phyloP scores from a whole-genome alignment of 495 filamentous ascomycete species.

The Penicillium samsonianum region DNA sequence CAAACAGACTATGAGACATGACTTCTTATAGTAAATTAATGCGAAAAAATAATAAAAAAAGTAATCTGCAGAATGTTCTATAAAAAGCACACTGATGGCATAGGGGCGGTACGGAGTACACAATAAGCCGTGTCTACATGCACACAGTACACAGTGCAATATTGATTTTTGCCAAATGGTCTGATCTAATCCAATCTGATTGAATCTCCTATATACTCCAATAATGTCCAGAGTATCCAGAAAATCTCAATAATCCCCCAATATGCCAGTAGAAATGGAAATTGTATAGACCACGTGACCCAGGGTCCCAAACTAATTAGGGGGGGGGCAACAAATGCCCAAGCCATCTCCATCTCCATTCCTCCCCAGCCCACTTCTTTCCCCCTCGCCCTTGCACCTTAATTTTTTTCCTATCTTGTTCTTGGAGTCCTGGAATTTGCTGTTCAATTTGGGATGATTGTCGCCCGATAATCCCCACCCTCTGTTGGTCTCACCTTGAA shows the following conservation, averaged over 20 bases:
- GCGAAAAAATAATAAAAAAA: no score
- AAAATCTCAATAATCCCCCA: not conserved
- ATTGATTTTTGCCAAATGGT: not conserved
- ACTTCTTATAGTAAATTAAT: no score
- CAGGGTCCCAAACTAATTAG: constrained; percentile 9
- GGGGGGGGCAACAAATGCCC: constrained; percentile 24
- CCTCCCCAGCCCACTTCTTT: constrained; percentile 27
- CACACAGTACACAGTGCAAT: not conserved
- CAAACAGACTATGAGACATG: no score
- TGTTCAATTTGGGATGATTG: constrained; percentile 3
- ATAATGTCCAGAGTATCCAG: not conserved
- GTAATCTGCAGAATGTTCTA: constrained; percentile 4
- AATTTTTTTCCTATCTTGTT: constrained; percentile 7
- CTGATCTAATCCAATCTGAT: not conserved
- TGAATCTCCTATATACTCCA: not conserved
- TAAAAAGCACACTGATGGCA: constrained; percentile 11
- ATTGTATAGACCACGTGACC: constrained; percentile 20
- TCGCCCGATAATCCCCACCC: constrained; percentile 2
- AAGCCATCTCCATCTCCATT: constrained; percentile 28
- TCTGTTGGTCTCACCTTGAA: constrained; percentile 8
- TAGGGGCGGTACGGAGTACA: not conserved
- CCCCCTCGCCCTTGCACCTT: constrained; percentile 11
- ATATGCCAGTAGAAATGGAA: not conserved
- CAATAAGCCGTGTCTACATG: not conserved
- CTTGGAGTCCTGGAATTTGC: not conserved